phyloP scores from a whole-genome alignment of 2,329 filamentous ascomycete genomes.

The Conoideocrella luteorostrata region DNA sequence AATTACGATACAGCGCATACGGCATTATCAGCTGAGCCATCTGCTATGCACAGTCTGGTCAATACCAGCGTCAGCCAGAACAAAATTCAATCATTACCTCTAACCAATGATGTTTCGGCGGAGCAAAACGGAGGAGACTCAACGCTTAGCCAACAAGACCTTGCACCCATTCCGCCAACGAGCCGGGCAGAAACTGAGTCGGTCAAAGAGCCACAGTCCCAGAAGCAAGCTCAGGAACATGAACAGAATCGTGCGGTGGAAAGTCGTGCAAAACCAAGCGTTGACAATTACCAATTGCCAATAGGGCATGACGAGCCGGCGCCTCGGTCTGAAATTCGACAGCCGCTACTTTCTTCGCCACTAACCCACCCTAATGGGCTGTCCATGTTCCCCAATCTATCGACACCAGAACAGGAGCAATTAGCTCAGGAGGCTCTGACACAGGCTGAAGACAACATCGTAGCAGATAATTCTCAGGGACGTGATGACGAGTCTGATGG shows the following conservation, averaged over 20 bases:
- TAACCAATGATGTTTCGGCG: not conserved
- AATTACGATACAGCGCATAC: not conserved
- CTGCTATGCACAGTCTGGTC: not conserved
- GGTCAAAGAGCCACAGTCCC: no score
- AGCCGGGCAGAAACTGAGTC: not conserved
- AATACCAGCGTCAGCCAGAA: not conserved
- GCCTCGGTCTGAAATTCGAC: slow-evolving; percentile 8
- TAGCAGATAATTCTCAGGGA: slow-evolving; percentile 23
- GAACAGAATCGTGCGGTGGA: not conserved
- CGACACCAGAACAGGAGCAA: slow-evolving; percentile 27
- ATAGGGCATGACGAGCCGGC: not conserved
- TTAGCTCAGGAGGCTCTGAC: slow-evolving; percentile 29
- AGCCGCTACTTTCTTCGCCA: slow-evolving; percentile 20
- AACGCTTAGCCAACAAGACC: no score
- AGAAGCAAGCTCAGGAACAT: not conserved
- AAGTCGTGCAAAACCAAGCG: not conserved
- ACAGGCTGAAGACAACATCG: slow-evolving; percentile 30
- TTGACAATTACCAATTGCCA: no score
- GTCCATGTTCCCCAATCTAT: slow-evolving; percentile 29
- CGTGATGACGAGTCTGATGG: slow-evolving; percentile 23
- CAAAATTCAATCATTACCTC: not conserved
- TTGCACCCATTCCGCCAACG: not conserved
- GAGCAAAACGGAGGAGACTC: no score
- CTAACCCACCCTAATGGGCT: slow-evolving; percentile 32
- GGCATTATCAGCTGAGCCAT: not conserved